A percentile compares a stretch with the other conserved stretches of the same genome.
phyloP scores from a whole-genome alignment of 495 filamentous ascomycete species.

The Annulohypoxylon moriforme region DNA sequence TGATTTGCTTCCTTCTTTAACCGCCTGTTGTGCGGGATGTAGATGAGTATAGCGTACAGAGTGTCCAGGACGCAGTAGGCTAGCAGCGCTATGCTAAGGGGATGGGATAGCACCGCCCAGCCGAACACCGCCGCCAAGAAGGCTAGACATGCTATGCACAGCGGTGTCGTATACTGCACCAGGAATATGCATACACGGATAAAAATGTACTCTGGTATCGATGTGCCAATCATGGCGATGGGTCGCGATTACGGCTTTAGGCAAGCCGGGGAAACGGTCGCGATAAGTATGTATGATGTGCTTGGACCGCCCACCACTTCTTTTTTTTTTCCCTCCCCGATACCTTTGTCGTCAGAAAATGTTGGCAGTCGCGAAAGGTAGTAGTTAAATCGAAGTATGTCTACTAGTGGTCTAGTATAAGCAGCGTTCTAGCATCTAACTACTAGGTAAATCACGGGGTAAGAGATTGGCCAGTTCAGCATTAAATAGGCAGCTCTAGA shows the following conservation, averaged over 20 bases:
- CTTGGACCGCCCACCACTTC: slow-evolving; percentile 15
- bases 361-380: not conserved
- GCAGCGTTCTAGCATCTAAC: not conserved
- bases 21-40: slow-evolving; percentile 61
- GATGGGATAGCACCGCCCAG: slow-evolving; percentile 37
- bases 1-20: slow-evolving; percentile 65
- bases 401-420: not conserved
- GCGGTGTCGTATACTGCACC: slow-evolving; percentile 64
- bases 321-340: not conserved
- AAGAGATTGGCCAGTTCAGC: not conserved
- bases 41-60: slow-evolving; percentile 66
- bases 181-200: slow-evolving; percentile 63
- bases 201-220: slow-evolving; percentile 52
- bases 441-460: not conserved
- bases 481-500: not conserved
- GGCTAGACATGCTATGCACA: slow-evolving; percentile 59
- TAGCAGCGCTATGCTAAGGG: slow-evolving; percentile 43
- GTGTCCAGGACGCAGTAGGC: slow-evolving; percentile 59
- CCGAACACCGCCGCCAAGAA: slow-evolving; percentile 50
- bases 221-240: slow-evolving; percentile 51
- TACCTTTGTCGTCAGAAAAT: not conserved
- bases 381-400: not conserved
- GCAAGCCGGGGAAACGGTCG: slow-evolving; percentile 22
- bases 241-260: slow-evolving; percentile 37
- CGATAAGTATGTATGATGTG: slow-evolving; percentile 21